These are phyloP conservation scores for Phytophthora sp. DNA, from an alignment of 352 stramenopile genomes.

Conservation along the genomic window DNA sequence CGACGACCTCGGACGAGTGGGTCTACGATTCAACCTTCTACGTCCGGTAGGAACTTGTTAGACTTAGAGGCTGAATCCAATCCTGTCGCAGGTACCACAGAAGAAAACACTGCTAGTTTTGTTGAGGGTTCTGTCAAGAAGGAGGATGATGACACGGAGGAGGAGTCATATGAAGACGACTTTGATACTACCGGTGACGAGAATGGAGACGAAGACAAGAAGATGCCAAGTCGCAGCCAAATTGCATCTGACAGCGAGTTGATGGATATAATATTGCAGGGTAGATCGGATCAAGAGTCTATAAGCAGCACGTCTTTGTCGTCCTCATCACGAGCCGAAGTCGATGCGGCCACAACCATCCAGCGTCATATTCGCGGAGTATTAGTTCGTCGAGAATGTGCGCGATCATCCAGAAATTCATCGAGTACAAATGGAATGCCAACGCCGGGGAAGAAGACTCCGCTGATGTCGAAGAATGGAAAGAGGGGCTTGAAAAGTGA, in stretches of 20 bases:
- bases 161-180: constrained; percentile 54
- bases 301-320: neutral
- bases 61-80: neutral
- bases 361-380: constrained; percentile 33
- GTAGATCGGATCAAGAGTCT: constrained; percentile 9
- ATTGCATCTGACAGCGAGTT: constrained; percentile 44
- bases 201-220: constrained; percentile 8
- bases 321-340: constrained; percentile 9
- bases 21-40: no score
- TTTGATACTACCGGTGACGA: constrained; percentile 40
- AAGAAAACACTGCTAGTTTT: neutral
- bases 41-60: no score
- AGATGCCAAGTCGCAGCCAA: constrained; percentile 10
- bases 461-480: neutral
- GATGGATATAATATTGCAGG: constrained; percentile 50
- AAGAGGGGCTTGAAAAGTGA: neutral
- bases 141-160: constrained; percentile 1
- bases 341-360: constrained; percentile 35
- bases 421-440: neutral
- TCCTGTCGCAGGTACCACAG: neutral
- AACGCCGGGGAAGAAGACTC: neutral
- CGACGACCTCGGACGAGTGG: constrained; percentile 10
- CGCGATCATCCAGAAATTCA: neutral
- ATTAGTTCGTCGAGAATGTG: constrained; percentile 9
- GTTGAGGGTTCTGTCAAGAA: neutral